Conservation (phyloP, 2,329 filamentous ascomycete genomes). For the Chrysoporthe puriensis region DNA sequence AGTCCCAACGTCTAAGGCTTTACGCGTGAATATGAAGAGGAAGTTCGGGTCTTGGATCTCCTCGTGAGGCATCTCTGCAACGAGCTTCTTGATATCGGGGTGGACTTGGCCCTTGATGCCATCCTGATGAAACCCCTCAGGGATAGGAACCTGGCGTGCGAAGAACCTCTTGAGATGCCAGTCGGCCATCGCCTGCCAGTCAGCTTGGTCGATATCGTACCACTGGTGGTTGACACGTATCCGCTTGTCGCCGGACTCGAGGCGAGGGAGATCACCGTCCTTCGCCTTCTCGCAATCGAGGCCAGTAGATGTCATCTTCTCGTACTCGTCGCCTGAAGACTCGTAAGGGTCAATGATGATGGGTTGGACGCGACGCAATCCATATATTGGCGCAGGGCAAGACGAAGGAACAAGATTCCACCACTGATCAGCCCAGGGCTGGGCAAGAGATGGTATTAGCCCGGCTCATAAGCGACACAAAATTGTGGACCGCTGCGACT, state of each 20-base stretch:
- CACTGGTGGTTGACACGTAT: background rate
- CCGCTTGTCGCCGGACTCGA: background rate
- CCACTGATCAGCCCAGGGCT: background rate
- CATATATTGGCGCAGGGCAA: background rate
- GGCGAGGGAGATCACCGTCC: background rate
- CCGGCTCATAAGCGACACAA: no score
- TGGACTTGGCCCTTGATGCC: background rate
- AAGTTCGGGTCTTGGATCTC: background rate
- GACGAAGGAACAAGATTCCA: background rate
- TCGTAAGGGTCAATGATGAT: background rate
- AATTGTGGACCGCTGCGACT: no score
- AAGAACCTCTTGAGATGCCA: background rate
- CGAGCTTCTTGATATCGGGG: background rate
- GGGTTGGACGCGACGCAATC: background rate
- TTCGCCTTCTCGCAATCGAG: no score
- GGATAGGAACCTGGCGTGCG: background rate
- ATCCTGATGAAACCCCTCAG: background rate
- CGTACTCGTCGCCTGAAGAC: background rate
- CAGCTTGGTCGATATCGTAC: background rate
- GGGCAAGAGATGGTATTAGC: background rate
- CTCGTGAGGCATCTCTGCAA: background rate
- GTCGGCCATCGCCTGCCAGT: background rate
- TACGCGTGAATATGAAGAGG: background rate
- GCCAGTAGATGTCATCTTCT: no score
- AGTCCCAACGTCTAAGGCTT: background rate